These are phyloP conservation scores for Blastobotrys peoriensis DNA, from an alignment of 805 yeast species.

Conservation along the genomic window DNA sequence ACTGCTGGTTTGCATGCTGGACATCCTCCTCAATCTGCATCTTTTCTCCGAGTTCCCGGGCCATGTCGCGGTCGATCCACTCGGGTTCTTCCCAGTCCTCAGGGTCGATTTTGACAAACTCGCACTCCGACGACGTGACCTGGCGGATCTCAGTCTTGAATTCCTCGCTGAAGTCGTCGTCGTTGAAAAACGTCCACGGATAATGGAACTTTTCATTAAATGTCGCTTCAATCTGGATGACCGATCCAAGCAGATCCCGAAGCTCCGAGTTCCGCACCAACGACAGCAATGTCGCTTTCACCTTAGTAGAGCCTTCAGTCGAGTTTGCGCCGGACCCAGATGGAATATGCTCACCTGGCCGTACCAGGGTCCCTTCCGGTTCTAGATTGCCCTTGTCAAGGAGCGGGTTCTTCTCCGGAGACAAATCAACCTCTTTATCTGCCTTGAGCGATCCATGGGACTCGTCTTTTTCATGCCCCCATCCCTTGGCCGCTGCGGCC, in stretches of 20 bases:
- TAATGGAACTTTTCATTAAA: conserved; percentile 69
- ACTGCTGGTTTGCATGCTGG: conserved; percentile 53
- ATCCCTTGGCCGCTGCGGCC: background rate
- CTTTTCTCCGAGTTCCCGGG: conserved; percentile 36
- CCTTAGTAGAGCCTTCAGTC: conserved; percentile 24
- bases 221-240: conserved; percentile 52
- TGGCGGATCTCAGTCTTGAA: conserved; percentile 39
- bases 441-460: background rate
- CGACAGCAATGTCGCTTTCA: conserved; percentile 72
- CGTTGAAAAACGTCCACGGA: conserved; percentile 78
- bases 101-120: conserved; percentile 38
- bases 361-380: conserved; percentile 11
- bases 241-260: conserved; percentile 43
- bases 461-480: background rate
- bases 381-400: conserved; percentile 4
- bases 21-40: conserved; percentile 38
- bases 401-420: conserved; percentile 11
- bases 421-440: conserved; percentile 6
- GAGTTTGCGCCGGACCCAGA: background rate
- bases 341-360: conserved; percentile 1
- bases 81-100: conserved; percentile 59
- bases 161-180: conserved; percentile 51
- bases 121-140: conserved; percentile 38
- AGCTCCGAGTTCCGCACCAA: conserved; percentile 65
- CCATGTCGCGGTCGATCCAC: conserved; percentile 43